A percentile compares a stretch with the other conserved stretches of the same genome.
These are phyloP conservation scores for Fagopyrum tataricum DNA, from an alignment of 148 eudicot genomes.

Conservation along the genomic window DNA sequence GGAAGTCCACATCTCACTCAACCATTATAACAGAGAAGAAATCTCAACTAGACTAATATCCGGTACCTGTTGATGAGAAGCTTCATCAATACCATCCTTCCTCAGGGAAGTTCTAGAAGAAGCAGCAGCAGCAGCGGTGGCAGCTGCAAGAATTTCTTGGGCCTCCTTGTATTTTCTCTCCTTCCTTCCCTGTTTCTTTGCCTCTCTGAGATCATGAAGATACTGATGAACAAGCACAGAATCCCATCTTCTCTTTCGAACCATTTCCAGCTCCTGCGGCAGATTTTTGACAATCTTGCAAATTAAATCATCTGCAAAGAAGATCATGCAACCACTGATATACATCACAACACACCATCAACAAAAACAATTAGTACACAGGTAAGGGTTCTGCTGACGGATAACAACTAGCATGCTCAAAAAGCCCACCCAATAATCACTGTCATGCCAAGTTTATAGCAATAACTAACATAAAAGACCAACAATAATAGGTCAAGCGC, in stretches of 20 bases:
- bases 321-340: background rate
- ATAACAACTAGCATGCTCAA: background rate
- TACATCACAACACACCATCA: background rate
- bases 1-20: background rate
- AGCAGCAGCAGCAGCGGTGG: slow-evolving; percentile 96
- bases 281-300: slow-evolving; percentile 56
- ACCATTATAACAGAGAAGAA: background rate
- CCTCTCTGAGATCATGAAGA: slow-evolving; percentile 74
- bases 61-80: slow-evolving; percentile 53
- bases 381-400: background rate
- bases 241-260: slow-evolving; percentile 75
- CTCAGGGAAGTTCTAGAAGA: slow-evolving; percentile 78
- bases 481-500: slow-evolving; percentile 9
- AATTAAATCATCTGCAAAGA: slow-evolving; percentile 63
- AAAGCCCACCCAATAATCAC: background rate
- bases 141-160: slow-evolving; percentile 90
- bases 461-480: background rate
- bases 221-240: slow-evolving; percentile 72
- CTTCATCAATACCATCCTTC: slow-evolving; percentile 70
- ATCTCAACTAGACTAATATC: background rate
- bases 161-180: slow-evolving; percentile 95
- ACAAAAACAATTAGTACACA: background rate
- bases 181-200: slow-evolving; percentile 85
- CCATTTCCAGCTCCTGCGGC: slow-evolving; percentile 56
- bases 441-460: slow-evolving; percentile 1